Evolutionary conservation across 371 early-diverging fungal species (phyloP).

Genomic region (Mycotypha africana): DNA sequence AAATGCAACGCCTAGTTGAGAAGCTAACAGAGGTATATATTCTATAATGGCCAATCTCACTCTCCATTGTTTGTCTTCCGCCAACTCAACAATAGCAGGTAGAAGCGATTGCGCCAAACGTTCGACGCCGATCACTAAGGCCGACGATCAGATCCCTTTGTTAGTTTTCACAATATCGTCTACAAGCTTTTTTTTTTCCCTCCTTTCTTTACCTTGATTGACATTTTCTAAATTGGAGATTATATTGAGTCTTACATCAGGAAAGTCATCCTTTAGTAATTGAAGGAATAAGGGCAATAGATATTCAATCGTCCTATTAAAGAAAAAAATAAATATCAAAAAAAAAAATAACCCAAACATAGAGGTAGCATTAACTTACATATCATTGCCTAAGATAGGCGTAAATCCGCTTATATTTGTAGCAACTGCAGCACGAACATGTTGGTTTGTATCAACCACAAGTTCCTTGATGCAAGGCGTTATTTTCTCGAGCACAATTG

Average conservation of each 20-base stretch:
- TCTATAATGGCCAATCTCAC: slow-evolving; percentile 97
- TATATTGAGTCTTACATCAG: slow-evolving; percentile 96
- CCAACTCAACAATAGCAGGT: slow-evolving; percentile 96
- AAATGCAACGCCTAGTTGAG: slow-evolving; percentile 92
- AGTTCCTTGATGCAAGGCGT: slow-evolving; percentile 90
- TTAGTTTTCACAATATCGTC: no score
- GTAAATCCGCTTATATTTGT: slow-evolving; percentile 92
- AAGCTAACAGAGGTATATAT: slow-evolving; percentile 94
- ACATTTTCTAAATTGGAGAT: slow-evolving; percentile 95
- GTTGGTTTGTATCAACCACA: slow-evolving; percentile 91
- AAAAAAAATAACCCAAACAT: not conserved
- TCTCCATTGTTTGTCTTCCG: slow-evolving; percentile 99
- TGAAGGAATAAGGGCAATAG: slow-evolving; percentile 93
- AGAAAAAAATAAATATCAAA: not conserved
- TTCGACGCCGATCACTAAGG: slow-evolving; percentile 91
- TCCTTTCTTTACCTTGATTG: slow-evolving; percentile 59
- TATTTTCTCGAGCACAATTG: slow-evolving; percentile 74
- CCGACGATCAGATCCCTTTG: not conserved
- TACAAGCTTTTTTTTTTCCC: not conserved
- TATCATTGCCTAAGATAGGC: slow-evolving; percentile 90
- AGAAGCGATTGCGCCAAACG: slow-evolving; percentile 92
- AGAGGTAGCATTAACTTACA: slow-evolving; percentile 42
- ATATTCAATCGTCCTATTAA: slow-evolving; percentile 81
- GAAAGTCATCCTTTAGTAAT: slow-evolving; percentile 93
- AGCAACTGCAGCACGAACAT: slow-evolving; percentile 94